Conservation (phyloP, 2,329 filamentous ascomycete species). For the Aspergillus tanneri region DNA sequence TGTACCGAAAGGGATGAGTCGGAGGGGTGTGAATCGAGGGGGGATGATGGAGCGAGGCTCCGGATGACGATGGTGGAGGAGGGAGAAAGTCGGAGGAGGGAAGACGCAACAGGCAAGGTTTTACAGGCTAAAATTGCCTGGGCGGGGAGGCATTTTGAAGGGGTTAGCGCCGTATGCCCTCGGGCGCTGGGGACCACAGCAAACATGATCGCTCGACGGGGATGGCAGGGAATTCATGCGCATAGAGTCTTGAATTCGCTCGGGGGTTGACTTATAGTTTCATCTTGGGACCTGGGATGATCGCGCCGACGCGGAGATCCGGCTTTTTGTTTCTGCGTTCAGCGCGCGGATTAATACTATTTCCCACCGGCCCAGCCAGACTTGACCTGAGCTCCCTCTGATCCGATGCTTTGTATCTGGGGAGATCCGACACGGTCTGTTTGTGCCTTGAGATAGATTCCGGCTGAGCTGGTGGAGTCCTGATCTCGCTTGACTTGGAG, state of each 20-base stretch:
- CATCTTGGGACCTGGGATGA: constrained; percentile 35
- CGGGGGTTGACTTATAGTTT: constrained; percentile 27
- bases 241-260: constrained; percentile 15
- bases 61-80: constrained; percentile 29
- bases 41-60: constrained; percentile 35
- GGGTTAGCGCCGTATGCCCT: constrained; percentile 35
- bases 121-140: constrained; percentile 39
- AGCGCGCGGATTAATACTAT: constrained; percentile 44
- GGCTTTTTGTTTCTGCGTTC: constrained; percentile 45
- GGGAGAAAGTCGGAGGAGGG: constrained; percentile 25
- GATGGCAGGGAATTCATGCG: constrained; percentile 16
- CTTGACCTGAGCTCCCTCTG: constrained; percentile 13
- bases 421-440: neutral
- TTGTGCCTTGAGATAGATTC: neutral
- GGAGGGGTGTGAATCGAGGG: constrained; percentile 15
- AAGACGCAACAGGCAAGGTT: constrained; percentile 36
- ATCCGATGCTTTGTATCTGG: constrained; percentile 1
- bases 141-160: constrained; percentile 36
- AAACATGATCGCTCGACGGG: constrained; percentile 32
- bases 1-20: constrained; percentile 12
- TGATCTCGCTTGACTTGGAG: neutral
- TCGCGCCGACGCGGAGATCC: constrained; percentile 36
- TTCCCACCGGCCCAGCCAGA: constrained; percentile 32
- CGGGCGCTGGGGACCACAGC: constrained; percentile 30
- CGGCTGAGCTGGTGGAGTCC: neutral